Base-by-base conservation (phyloP, 1,139 yeast genomes). In the Blastobotrys indianensis region DNA sequence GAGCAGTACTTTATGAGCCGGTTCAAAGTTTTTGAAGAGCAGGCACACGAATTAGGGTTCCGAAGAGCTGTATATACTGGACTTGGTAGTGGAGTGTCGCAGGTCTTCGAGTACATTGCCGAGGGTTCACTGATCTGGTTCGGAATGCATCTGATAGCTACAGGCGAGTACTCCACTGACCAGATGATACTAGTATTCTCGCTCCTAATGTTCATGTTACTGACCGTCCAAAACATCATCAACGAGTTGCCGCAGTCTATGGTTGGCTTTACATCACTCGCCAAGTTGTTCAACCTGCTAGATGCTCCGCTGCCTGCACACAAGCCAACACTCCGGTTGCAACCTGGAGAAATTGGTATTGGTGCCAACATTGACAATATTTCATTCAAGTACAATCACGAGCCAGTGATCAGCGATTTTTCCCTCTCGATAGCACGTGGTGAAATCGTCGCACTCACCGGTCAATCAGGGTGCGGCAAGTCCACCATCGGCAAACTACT, bases 391-490 rank as follows among this genome's bases (percentile, higher is more conserved):
- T 41, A 41, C 39, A 11, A 25, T 7, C 39, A 32, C 9, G 32
- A 23, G 37, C 41, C 23, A n/a, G 52, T 64, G 2, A 42, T 48
- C 2, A 38, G 53, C 12, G 8, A 31, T 31, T 49, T 64, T 29
- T 52, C 53, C 12, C 74, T 85, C 43, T 65, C 63, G 3, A 73
- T 87, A 30, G 62, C 70, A 1, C 71, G 80, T 1, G 82, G 85
- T 11, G 82, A 86, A 44, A 80, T 83, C 45, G 78, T 90, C 5
- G 88, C 95, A 59, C 74, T 90, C 44, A 90, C 84, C 11, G 97
- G 97, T 0, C 88, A 94, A 0, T 84, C 94, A 7, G 97, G 97
- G 0, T 78, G 86, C 49, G 97, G 97, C 12, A 88, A 88, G 59
- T 84, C 95, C 1, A 87, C 96, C 0, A 72, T 88, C 13, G 81